Percentiles rank a stretch among this genome's conserved stretches.
Conservation (phyloP, 2,329 filamentous ascomycete genomes). For the Penicillium janthinellum region DNA sequence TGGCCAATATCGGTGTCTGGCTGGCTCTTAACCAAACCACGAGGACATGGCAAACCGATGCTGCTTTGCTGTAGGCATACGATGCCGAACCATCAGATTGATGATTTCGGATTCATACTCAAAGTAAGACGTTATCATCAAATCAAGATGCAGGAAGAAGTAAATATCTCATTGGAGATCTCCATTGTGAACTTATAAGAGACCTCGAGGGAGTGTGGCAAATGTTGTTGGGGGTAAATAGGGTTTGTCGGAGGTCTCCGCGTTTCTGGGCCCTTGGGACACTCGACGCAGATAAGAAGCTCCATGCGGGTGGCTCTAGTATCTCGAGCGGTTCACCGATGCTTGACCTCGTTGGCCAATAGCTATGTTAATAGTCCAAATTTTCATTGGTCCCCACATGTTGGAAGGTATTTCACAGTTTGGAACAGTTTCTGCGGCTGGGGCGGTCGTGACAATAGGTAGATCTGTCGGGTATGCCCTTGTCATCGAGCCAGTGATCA, state of each 20-base stretch:
- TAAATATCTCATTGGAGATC: slow-evolving; percentile 12
- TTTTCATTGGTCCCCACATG: slow-evolving; percentile 7
- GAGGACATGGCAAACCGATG: slow-evolving; percentile 2
- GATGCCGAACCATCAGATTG: slow-evolving; percentile 1
- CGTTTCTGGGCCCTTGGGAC: neutral
- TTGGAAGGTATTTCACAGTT: neutral
- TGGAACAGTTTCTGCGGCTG: neutral
- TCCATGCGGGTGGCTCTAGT: slow-evolving; percentile 2
- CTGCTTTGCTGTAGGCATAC: neutral
- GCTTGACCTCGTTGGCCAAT: neutral
- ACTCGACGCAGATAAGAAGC: slow-evolving; percentile 3
- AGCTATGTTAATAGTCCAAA: slow-evolving; percentile 3
- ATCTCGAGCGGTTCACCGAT: neutral
- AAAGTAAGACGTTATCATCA: slow-evolving; percentile 15
- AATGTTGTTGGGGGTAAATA: slow-evolving; percentile 1
- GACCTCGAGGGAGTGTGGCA: neutral
- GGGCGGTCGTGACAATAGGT: neutral
- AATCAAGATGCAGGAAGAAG: neutral
- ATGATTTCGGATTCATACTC: slow-evolving; percentile 3
- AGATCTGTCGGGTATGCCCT: neutral
- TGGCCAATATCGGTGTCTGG: neutral
- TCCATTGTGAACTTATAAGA: slow-evolving; percentile 14
- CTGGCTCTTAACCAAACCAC: slow-evolving; percentile 1
- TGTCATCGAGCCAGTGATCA: neutral
- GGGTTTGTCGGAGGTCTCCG: slow-evolving; percentile 23